phyloP scores from a whole-genome alignment of 2,329 filamentous ascomycete genomes.

The Ophiognomonia clavigignenti-juglandacearum region DNA sequence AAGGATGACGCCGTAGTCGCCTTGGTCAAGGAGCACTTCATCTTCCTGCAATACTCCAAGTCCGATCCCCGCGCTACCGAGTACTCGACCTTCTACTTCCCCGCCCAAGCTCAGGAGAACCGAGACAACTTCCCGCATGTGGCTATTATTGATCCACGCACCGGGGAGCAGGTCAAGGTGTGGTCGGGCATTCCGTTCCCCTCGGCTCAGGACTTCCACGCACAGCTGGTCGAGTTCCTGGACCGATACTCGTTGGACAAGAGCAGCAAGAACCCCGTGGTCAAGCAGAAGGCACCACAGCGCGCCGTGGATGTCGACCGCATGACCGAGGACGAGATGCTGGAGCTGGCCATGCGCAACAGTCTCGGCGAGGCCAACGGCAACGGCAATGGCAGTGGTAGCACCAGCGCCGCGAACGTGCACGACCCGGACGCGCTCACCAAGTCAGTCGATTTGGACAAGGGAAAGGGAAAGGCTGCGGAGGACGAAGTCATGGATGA shows the following conservation, averaged over 20 bases:
- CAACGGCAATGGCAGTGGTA: slow-evolving; percentile 32
- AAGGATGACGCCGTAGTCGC: slow-evolving; percentile 75
- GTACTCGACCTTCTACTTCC: slow-evolving; percentile 89
- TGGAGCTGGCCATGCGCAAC: slow-evolving; percentile 88
- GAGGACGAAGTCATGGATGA: slow-evolving; percentile 32
- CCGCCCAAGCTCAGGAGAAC: slow-evolving; percentile 63
- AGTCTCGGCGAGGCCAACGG: slow-evolving; percentile 59
- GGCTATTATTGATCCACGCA: slow-evolving; percentile 90
- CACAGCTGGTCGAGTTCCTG: slow-evolving; percentile 92
- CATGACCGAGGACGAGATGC: slow-evolving; percentile 96
- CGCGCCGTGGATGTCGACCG: slow-evolving; percentile 67
- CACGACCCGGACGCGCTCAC: slow-evolving; percentile 87
- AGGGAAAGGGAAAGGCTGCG: slow-evolving; percentile 48
- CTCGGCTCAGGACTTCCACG: slow-evolving; percentile 73
- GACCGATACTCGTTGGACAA: slow-evolving; percentile 88
- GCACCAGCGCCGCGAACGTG: slow-evolving; percentile 33
- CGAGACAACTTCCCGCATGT: slow-evolving; percentile 94
- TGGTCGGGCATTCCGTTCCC: slow-evolving; percentile 86
- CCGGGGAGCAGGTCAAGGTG: slow-evolving; percentile 93
- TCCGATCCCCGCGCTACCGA: slow-evolving; percentile 71
- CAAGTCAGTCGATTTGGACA: slow-evolving; percentile 48
- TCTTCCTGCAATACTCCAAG: slow-evolving; percentile 93
- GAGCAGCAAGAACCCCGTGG: slow-evolving; percentile 91
- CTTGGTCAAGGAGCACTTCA: slow-evolving; percentile 85
- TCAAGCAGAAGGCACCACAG: slow-evolving; percentile 66